These are phyloP conservation scores for Ophiostoma piceae DNA, from an alignment of 2,329 filamentous ascomycete species.

Conservation along the genomic window DNA sequence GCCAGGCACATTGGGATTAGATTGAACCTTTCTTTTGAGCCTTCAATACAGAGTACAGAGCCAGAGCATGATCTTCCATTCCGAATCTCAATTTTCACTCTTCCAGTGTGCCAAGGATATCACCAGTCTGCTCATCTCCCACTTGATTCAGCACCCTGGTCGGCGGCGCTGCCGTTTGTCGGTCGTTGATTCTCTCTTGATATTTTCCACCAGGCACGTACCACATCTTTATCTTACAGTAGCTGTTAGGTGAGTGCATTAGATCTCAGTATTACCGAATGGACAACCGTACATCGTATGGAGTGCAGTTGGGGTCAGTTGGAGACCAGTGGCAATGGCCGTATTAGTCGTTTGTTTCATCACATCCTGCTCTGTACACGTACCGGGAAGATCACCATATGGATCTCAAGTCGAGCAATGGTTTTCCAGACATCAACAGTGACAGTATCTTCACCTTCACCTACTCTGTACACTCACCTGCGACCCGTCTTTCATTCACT, in stretches of 20 bases:
- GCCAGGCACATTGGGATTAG: neutral
- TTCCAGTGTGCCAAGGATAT: neutral
- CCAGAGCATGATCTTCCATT: no score
- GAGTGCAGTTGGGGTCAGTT: constrained; percentile 3
- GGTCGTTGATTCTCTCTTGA: neutral
- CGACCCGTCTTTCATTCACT: neutral
- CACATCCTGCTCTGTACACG: neutral
- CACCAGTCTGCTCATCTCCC: neutral
- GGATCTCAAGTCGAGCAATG: neutral
- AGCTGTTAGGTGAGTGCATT: neutral
- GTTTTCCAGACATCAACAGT: no score
- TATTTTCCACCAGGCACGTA: neutral
- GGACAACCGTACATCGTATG: neutral
- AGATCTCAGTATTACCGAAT: constrained; percentile 14
- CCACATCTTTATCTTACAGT: neutral
- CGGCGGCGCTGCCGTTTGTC: neutral
- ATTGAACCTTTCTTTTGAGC: neutral
- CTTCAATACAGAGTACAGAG: neutral
- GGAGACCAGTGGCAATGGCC: neutral
- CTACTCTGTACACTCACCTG: no score
- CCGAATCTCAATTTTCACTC: neutral
- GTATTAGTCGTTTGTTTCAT: neutral
- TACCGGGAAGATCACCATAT: neutral
- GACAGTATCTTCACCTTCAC: no score
- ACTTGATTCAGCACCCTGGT: neutral